Conservation (phyloP, 2,329 filamentous ascomycete genomes). For the Escovopsis sp. region DNA sequence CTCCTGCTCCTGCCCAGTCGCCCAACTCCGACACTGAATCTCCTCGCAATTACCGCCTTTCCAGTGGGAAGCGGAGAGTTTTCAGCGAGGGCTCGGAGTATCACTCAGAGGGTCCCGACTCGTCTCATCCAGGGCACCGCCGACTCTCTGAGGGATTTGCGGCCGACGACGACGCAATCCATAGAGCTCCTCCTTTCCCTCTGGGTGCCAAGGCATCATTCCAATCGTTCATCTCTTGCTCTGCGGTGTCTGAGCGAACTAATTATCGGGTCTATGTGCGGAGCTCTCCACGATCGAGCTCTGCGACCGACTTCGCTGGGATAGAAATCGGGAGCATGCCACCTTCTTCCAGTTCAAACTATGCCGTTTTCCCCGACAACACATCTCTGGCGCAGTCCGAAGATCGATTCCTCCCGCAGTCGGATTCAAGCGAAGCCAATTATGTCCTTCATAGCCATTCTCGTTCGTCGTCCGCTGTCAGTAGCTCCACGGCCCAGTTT, state of each 20-base stretch:
- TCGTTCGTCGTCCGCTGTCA: slow-evolving; percentile 26
- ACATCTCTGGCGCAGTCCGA: slow-evolving; percentile 30
- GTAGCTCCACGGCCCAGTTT: slow-evolving; percentile 16
- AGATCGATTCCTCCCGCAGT: slow-evolving; percentile 19
- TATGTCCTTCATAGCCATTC: slow-evolving; percentile 37
- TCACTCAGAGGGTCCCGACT: not conserved
- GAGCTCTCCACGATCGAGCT: slow-evolving; percentile 22
- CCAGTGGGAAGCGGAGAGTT: slow-evolving; percentile 41
- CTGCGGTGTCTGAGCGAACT: slow-evolving; percentile 33
- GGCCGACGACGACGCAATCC: not conserved
- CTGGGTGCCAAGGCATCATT: slow-evolving; percentile 12
- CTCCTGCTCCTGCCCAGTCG: slow-evolving; percentile 6
- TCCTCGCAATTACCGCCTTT: slow-evolving; percentile 39
- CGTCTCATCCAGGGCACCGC: not conserved
- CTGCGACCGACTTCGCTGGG: slow-evolving; percentile 1
- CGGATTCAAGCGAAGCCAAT: slow-evolving; percentile 31
- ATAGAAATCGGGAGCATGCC: slow-evolving; percentile 25
- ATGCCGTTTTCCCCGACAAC: slow-evolving; percentile 35
- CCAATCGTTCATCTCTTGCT: slow-evolving; percentile 20
- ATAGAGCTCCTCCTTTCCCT: slow-evolving; percentile 1
- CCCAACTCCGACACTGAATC: slow-evolving; percentile 15
- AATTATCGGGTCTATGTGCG: slow-evolving; percentile 41
- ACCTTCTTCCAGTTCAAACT: slow-evolving; percentile 33
- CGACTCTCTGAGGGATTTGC: not conserved
- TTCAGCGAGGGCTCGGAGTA: slow-evolving; percentile 8